phyloP scores from a whole-genome alignment of 805 yeast genomes.

The Metschnikowia orientalis region DNA sequence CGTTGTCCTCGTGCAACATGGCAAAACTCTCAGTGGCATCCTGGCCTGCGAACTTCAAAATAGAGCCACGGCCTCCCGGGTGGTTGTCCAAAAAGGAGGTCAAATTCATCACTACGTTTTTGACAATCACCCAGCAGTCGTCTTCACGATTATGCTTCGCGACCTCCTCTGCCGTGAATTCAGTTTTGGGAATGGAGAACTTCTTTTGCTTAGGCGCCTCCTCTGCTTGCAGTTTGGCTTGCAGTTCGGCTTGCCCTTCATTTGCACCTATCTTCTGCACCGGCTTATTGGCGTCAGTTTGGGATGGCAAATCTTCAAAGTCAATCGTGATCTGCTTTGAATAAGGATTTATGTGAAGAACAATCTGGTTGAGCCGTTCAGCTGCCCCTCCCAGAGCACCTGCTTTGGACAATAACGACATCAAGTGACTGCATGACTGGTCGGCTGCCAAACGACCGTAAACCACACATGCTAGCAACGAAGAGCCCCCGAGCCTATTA shows the following conservation, averaged over 20 bases:
- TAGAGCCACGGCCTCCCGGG: constrained; percentile 62
- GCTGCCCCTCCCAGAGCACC: constrained; percentile 4
- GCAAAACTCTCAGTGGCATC: constrained; percentile 49
- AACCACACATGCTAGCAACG: constrained; percentile 43
- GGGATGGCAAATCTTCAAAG: constrained; percentile 23
- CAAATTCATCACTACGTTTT: constrained; percentile 48
- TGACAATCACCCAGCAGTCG: constrained; percentile 54
- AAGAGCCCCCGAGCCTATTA: constrained; percentile 41
- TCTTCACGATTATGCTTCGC: constrained; percentile 41
- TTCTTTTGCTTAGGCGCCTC: constrained; percentile 9
- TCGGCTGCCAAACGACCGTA: constrained; percentile 43
- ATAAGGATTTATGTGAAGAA: constrained; percentile 25
- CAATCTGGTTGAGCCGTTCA: constrained; percentile 17
- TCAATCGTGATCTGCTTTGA: constrained; percentile 35
- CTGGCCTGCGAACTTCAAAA: constrained; percentile 43
- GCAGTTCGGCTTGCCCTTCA: too few species aligned
- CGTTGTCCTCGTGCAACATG: constrained; percentile 55
- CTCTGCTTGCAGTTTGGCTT: too few species aligned
- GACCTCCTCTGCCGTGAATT: constrained; percentile 44
- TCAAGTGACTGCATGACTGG: constrained; percentile 31
- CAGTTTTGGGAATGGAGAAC: constrained; percentile 44
- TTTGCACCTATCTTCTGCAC: too few species aligned
- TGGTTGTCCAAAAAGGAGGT: constrained; percentile 43
- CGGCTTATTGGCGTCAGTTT: too few species aligned
- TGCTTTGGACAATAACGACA: constrained; percentile 9